Conservation (phyloP, 192 early-diverging fungal genomes). For the Umbelopsis isabellina region DNA sequence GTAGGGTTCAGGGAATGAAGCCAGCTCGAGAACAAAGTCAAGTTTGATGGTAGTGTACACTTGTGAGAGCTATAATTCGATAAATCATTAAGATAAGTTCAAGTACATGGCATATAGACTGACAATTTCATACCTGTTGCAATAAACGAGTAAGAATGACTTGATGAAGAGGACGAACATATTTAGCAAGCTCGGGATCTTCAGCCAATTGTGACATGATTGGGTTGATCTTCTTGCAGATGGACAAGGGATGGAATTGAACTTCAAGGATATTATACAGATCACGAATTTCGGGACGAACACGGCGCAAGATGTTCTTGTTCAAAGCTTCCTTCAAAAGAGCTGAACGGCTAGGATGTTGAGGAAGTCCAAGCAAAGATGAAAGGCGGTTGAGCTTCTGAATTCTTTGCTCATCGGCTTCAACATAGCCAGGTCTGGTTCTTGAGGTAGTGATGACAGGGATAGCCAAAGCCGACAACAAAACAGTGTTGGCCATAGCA, state of each 20-base stretch:
- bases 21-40: slow-evolving; percentile 88
- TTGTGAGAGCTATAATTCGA: slow-evolving; percentile 72
- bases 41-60: slow-evolving; percentile 98
- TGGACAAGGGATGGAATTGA: slow-evolving; percentile 97
- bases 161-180: slow-evolving; percentile 92
- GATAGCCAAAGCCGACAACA: slow-evolving; percentile 93
- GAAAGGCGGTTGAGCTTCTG: slow-evolving; percentile 80
- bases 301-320: slow-evolving; percentile 84
- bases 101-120: not conserved
- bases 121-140: slow-evolving; percentile 64
- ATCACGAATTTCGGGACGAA: slow-evolving; percentile 87
- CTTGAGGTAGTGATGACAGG: slow-evolving; percentile 91
- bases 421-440: slow-evolving; percentile 69
- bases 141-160: slow-evolving; percentile 97
- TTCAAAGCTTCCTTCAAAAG: slow-evolving; percentile 89
- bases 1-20: slow-evolving; percentile 86
- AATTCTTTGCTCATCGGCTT: slow-evolving; percentile 79
- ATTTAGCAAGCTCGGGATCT: slow-evolving; percentile 81
- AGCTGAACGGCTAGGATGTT: slow-evolving; percentile 84
- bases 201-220: slow-evolving; percentile 75
- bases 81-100: not conserved
- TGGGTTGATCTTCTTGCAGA: slow-evolving; percentile 95
- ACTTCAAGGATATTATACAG: slow-evolving; percentile 97
- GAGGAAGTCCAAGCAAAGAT: slow-evolving; percentile 82
- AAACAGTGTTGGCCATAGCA: slow-evolving; percentile 87